A percentile compares a stretch with the other conserved stretches of the same genome.
These are phyloP conservation scores for Rhizopogon vulgaris DNA, from an alignment of 768 basidiomycete species.

Conservation along the genomic window DNA sequence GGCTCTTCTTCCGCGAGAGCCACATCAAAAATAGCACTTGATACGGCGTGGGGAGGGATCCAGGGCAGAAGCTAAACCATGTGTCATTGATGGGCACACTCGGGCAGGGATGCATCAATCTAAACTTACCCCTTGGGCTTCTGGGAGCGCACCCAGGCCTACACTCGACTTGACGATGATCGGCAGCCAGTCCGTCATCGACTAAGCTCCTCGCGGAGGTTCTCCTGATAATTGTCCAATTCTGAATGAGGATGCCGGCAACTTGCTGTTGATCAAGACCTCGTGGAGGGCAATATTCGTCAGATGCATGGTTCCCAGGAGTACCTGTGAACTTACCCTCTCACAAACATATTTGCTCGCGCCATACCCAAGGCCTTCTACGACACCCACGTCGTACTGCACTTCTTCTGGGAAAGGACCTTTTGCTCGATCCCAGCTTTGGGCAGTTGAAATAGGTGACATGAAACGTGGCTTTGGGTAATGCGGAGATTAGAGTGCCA, in stretches of 20 bases:
- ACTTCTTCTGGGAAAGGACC: slow-evolving; percentile 28
- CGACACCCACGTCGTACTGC: slow-evolving; percentile 18
- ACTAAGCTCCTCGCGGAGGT: slow-evolving; percentile 30
- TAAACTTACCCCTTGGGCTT: slow-evolving; percentile 22
- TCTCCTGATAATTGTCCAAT: slow-evolving; percentile 34
- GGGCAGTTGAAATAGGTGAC: slow-evolving; percentile 30
- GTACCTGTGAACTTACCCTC: slow-evolving; percentile 6
- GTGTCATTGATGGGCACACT: neutral
- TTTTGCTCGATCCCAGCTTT: slow-evolving; percentile 9
- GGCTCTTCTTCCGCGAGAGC: slow-evolving; percentile 16
- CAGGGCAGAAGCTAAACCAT: slow-evolving; percentile 19
- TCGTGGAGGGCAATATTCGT: neutral
- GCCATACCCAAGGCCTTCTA: slow-evolving; percentile 31
- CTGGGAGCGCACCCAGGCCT: slow-evolving; percentile 23
- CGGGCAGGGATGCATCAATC: neutral
- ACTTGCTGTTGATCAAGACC: slow-evolving; percentile 27
- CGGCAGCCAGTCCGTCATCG: slow-evolving; percentile 31
- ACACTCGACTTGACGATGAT: slow-evolving; percentile 30
- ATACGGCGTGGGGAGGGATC: slow-evolving; percentile 25
- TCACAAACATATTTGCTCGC: slow-evolving; percentile 26
- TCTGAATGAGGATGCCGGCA: slow-evolving; percentile 27
- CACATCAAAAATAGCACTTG: slow-evolving; percentile 21
- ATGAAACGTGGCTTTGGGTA: slow-evolving; percentile 27
- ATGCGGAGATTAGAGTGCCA: slow-evolving; percentile 27
- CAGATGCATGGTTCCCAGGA: neutral